These are phyloP conservation scores for Scleromitrula shiraiana DNA, from an alignment of 2,329 filamentous ascomycete species.

Conservation along the genomic window DNA sequence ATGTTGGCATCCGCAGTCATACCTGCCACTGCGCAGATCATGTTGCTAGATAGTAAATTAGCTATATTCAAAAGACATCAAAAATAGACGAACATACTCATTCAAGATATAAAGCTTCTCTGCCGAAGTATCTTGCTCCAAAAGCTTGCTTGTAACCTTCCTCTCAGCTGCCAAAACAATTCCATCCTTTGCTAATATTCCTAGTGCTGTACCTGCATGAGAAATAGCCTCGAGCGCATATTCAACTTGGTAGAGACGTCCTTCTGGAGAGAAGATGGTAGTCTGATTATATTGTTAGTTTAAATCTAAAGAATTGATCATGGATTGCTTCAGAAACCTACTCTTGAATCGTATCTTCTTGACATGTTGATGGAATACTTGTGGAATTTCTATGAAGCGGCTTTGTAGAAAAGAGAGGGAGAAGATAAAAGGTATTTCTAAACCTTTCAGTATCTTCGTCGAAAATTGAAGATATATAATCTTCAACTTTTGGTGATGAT, in stretches of 20 bases:
- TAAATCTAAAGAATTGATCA: neutral
- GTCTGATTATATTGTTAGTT: slow-evolving; percentile 50
- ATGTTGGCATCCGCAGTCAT: slow-evolving; percentile 99
- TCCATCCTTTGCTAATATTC: slow-evolving; percentile 94
- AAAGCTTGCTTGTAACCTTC: slow-evolving; percentile 97
- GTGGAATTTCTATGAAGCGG: neutral
- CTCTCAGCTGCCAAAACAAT: slow-evolving; percentile 97
- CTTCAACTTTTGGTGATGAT: slow-evolving; percentile 9
- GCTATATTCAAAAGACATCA: neutral
- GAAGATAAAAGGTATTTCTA: neutral
- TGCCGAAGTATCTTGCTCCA: slow-evolving; percentile 98
- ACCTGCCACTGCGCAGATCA: slow-evolving; percentile 98
- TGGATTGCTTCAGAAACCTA: slow-evolving; percentile 42
- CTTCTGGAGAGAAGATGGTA: slow-evolving; percentile 99
- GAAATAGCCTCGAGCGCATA: slow-evolving; percentile 99
- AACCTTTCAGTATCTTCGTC: slow-evolving; percentile 1
- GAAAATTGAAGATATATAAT: slow-evolving; percentile 2
- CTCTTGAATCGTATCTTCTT: slow-evolving; percentile 93
- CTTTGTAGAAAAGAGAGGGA: neutral
- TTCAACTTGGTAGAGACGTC: slow-evolving; percentile 97
- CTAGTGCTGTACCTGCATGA: slow-evolving; percentile 92
- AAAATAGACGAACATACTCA: slow-evolving; percentile 54
- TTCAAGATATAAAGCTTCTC: slow-evolving; percentile 99
- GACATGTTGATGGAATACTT: slow-evolving; percentile 54
- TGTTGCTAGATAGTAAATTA: slow-evolving; percentile 60